Percentiles rank a stretch among this genome's conserved stretches.
Conservation (phyloP, 2,329 filamentous ascomycete species). For the Lachnum nothofagi region DNA sequence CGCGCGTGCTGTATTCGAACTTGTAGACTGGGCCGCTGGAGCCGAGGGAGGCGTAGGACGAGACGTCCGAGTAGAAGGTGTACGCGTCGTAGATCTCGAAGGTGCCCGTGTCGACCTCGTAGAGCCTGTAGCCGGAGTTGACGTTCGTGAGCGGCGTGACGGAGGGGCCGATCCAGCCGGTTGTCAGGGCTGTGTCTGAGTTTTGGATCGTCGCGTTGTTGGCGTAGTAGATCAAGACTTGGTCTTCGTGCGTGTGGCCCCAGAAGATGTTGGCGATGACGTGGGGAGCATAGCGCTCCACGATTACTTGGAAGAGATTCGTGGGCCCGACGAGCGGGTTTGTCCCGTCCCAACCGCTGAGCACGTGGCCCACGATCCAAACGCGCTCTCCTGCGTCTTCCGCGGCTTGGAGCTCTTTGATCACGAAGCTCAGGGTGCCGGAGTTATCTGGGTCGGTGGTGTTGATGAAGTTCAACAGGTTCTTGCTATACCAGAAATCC, state of each 20-base stretch:
- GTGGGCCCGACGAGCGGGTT: constrained; percentile 50
- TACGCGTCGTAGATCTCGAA: constrained; percentile 51
- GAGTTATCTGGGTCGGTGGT: constrained; percentile 46
- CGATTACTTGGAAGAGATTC: constrained; percentile 50
- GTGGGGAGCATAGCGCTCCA: constrained; percentile 50
- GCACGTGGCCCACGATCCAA: constrained; percentile 51
- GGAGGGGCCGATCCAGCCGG: constrained; percentile 48
- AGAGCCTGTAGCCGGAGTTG: constrained; percentile 49
- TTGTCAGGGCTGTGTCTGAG: constrained; percentile 40
- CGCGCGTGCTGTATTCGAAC: constrained; percentile 48
- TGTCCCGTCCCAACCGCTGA: constrained; percentile 50
- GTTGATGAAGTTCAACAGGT: constrained; percentile 48
- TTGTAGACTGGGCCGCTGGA: constrained; percentile 42
- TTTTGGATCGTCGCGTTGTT: constrained; percentile 44
- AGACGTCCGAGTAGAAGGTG: constrained; percentile 50
- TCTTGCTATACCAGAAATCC: constrained; percentile 44
- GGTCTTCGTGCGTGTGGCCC: constrained; percentile 51
- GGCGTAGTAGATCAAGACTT: constrained; percentile 50
- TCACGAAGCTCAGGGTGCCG: constrained; percentile 45
- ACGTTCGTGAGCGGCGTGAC: constrained; percentile 51
- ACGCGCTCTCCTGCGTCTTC: constrained; percentile 48
- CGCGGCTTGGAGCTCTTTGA: constrained; percentile 47
- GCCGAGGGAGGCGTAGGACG: constrained; percentile 37
- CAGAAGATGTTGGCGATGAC: constrained; percentile 52
- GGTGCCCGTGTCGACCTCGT: constrained; percentile 49